These are phyloP conservation scores for Populus hybrid DNA, from an alignment of 441 rosid species.

Conservation along the genomic window DNA sequence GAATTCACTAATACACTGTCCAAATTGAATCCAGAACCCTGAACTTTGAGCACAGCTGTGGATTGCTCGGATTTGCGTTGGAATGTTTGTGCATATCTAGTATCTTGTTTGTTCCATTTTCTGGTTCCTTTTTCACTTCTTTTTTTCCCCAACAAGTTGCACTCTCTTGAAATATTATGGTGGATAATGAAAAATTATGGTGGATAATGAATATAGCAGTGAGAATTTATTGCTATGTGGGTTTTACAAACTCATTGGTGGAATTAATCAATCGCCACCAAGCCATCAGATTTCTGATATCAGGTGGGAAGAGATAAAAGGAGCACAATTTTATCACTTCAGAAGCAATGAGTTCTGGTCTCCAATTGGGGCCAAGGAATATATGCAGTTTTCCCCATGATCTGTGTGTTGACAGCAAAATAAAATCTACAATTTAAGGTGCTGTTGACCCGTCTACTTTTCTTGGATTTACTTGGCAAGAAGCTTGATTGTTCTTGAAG, in stretches of 20 bases:
- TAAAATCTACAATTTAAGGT: not conserved
- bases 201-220: not conserved
- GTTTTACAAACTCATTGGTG: not conserved
- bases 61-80: slow-evolving; percentile 10
- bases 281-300: not conserved
- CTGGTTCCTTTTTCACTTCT: not conserved
- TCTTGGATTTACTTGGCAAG: not conserved
- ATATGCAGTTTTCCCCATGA: not conserved
- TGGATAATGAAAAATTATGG: not conserved
- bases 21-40: slow-evolving; percentile 12
- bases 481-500: not conserved
- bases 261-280: not conserved
- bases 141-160: not conserved
- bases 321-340: not conserved
- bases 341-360: not conserved
- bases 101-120: slow-evolving; percentile 12
- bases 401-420: not conserved
- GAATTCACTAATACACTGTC: slow-evolving; percentile 4
- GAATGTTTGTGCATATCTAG: slow-evolving; percentile 16
- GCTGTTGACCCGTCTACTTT: not conserved
- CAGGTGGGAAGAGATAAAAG: not conserved
- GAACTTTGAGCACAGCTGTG: slow-evolving; percentile 9
- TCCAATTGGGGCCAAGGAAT: not conserved
- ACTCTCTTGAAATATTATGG: not conserved
- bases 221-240: not conserved